Evolutionary conservation across 192 early-diverging fungal species (phyloP), one percentile per base, ranked within the genome.

Genomic region (Jimgerdemannia lactiflua): DNA sequence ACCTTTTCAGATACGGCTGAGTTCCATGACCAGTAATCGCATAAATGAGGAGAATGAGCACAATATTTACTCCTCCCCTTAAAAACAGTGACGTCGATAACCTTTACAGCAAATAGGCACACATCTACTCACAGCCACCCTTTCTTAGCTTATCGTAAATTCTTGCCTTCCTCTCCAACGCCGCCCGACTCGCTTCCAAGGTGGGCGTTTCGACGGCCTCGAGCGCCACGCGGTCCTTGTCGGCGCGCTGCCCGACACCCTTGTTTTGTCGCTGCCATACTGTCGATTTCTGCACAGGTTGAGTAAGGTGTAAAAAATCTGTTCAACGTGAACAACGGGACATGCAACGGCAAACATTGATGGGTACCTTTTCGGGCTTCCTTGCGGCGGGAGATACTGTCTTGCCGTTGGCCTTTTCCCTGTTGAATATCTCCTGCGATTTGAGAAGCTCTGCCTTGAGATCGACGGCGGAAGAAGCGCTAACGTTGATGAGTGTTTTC

Each of bases 121-220:
- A 18, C 29, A 29, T 29, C 1, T 29, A 29, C 29, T 29, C 29
- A 29, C 29, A 29, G 76, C 80, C 39, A 85, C 80, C 7, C 77
- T 77, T 40, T 72, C 80, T 74, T 43, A 90, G 40, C 69, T 78
- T 67, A n/a, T 91, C 89, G 70, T 93, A 93, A 43, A 91, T 73
- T 49, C 80, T 81, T n/a, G 90, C 82, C 65, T 93, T 93, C 1
- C 87, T 80, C 72, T 90, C 83, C 71, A 93, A 85, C 0, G 87
- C 79, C 3, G 80, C 84, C 49, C 86, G 70, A 54, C 79, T 85
- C 43, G 77, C 70, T 4, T 86, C 81, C 18, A 80, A 42, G 4
- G 71, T 67, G 19, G 65, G 68, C 0, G 73, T 67, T 0, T 81
- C 83, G 0, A 80, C 71, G 6, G 79, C 75, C 14, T 84, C 77